Conservation (phyloP, 2,329 filamentous ascomycete species). For the Leptographium wingfieldii region DNA sequence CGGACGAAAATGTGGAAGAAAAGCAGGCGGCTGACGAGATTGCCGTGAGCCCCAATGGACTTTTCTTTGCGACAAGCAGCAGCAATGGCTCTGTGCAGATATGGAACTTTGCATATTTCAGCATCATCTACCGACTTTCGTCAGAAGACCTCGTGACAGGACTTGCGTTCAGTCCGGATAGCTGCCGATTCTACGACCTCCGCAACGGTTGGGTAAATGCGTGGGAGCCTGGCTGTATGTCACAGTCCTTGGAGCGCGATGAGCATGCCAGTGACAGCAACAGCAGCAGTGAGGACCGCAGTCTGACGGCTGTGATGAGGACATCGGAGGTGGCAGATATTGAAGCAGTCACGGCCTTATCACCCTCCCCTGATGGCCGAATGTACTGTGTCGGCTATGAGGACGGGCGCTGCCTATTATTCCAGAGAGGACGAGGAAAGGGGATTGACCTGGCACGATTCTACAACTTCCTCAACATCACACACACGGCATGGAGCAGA, state of each 20-base stretch:
- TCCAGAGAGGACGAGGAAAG: neutral
- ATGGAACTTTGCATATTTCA: neutral
- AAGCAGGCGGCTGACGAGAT: neutral
- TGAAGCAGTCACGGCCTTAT: neutral
- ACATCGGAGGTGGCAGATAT: neutral
- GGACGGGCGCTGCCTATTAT: neutral
- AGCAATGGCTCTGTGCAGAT: neutral
- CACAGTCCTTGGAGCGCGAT: neutral
- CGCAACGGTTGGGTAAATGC: neutral
- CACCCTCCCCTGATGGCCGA: neutral
- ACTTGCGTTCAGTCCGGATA: neutral
- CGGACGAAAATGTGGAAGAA: neutral
- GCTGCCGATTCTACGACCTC: neutral
- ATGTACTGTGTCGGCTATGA: neutral
- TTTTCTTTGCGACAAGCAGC: neutral
- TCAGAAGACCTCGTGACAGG: neutral
- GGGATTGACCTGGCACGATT: neutral
- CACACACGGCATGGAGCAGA: neutral
- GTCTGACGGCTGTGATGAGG: neutral
- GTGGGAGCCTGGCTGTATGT: neutral
- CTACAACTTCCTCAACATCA: neutral
- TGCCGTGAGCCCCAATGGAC: neutral
- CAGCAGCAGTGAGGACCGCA: neutral
- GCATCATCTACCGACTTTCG: neutral
- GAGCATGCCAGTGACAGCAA: neutral